Evolutionary conservation across 164 flowering plant genomes (phyloP), one percentile per base, ranked within the genome.

Genomic region (Dillenia suffruticosa): DNA sequence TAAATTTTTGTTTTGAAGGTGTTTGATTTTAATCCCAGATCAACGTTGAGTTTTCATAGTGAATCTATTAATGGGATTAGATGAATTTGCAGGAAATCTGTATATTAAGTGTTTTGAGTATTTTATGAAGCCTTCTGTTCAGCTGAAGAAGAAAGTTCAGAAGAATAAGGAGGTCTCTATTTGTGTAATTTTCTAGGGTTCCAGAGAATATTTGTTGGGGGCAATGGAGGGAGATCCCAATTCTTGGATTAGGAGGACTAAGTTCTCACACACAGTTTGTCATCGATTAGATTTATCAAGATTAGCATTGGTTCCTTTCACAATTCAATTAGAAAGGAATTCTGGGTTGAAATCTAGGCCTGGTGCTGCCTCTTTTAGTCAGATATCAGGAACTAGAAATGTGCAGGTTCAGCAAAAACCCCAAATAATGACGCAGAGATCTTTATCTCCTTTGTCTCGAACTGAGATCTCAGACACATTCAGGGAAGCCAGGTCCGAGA

Each of bases 171-270:
- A 64, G 13, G 60, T 16, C 54, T 74, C n/a, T 47, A 47, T 49
- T n/a, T 62, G 45, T 59, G 53, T 59, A 40, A 64, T 61, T 12
- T 51, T 46, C 12, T 62, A 51, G 54, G 40, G 15, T 68, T 70
- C 22, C 12, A 15, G 63, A 16, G 49, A 10, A 32, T 32, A 4
- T 4, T 58, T 56, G 22, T 56, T 49, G 49, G 51, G 44, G 15
- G 43, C 49, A 53, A 85, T 84, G 93, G 92, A 70, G 12, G 96
- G 83, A 44, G 87, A 81, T 52, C 70, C 67, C 62, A 74, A 49
- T 70, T 92, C 98, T 64, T 89, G 92, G 98, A 66, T 92, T 0
- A 84, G 95, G 74, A 84, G 96, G 71, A 76, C 87, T n/a, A 92
- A 86, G 12, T 92, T 79, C 58, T 86, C 96, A 46, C 84, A 84